phyloP scores from a whole-genome alignment of 306 rosid genomes.

The Argentina anserina region DNA sequence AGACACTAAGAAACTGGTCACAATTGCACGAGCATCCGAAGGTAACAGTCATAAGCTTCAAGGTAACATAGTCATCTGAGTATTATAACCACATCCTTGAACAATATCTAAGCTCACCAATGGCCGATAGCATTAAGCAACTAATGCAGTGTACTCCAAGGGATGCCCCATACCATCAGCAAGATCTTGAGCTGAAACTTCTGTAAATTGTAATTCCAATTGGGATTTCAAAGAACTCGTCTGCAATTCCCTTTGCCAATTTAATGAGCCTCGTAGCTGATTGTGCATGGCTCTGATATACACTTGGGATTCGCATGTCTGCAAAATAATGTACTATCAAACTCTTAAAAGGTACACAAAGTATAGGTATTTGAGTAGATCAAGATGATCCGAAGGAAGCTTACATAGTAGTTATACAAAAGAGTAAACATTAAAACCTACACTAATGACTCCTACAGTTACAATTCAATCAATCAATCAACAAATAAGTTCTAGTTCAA shows the following conservation, averaged over 20 bases:
- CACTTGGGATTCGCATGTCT: conserved; percentile 97
- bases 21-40: too few relatives aligned
- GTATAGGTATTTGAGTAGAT: background rate
- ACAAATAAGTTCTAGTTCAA: too few relatives aligned
- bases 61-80: too few relatives aligned
- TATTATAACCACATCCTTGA: too few relatives aligned
- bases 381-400: too few relatives aligned
- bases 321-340: background rate
- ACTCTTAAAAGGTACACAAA: too few relatives aligned
- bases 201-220: conserved; percentile 63
- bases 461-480: too few relatives aligned
- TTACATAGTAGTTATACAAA: too few relatives aligned
- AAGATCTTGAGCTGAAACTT: conserved; percentile 63
- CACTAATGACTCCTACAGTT: background rate
- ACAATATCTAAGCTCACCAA: too few relatives aligned
- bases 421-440: background rate
- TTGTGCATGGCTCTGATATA: conserved; percentile 67
- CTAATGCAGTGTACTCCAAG: conserved; percentile 52
- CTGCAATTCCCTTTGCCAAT: conserved; percentile 47
- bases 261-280: conserved; percentile 64
- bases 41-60: too few relatives aligned
- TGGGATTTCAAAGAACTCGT: conserved; percentile 69
- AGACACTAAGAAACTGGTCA: too few relatives aligned
- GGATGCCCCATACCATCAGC: conserved; percentile 61
- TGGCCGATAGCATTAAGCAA: too few relatives aligned